Evolutionary conservation across 2,329 filamentous ascomycete genomes (phyloP).

Genomic region (Fusarium nelsonii): DNA sequence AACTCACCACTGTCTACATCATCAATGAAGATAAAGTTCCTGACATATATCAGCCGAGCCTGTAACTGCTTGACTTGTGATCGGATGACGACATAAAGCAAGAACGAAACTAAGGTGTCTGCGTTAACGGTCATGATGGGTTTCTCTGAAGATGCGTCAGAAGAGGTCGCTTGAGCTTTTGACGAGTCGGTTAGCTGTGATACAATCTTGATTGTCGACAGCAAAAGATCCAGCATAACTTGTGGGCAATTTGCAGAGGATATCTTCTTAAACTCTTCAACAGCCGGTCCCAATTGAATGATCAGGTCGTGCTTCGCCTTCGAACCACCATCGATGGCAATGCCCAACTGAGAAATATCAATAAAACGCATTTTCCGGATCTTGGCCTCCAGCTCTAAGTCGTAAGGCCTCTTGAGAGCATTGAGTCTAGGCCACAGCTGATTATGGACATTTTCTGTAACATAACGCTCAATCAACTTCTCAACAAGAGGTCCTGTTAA

Average conservation of each 20-base stretch:
- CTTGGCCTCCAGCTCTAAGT: constrained; percentile 87
- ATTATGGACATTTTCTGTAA: constrained; percentile 92
- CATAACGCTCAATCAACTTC: constrained; percentile 92
- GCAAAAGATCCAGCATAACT: constrained; percentile 86
- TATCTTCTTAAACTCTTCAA: constrained; percentile 92
- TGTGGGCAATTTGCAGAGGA: constrained; percentile 81
- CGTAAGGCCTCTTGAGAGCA: constrained; percentile 81
- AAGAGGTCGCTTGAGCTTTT: constrained; percentile 53
- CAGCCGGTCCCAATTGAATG: constrained; percentile 78
- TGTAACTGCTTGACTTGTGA: constrained; percentile 89
- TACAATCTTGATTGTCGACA: constrained; percentile 85
- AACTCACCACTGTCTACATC: constrained; percentile 97
- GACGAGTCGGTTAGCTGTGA: constrained; percentile 74
- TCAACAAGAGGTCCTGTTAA: constrained; percentile 93
- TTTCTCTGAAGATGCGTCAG: constrained; percentile 61
- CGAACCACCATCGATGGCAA: constrained; percentile 82
- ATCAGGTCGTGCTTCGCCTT: constrained; percentile 85
- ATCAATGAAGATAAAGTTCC: constrained; percentile 97
- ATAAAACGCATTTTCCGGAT: constrained; percentile 94
- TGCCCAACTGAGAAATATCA: constrained; percentile 94
- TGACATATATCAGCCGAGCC: constrained; percentile 91
- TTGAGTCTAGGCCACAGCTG: constrained; percentile 87
- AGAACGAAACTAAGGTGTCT: constrained; percentile 90
- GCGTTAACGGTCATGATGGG: constrained; percentile 76
- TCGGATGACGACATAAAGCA: constrained; percentile 92